Base-by-base conservation (phyloP, 441 rosid species). In the Adansonia rubrostipa region DNA sequence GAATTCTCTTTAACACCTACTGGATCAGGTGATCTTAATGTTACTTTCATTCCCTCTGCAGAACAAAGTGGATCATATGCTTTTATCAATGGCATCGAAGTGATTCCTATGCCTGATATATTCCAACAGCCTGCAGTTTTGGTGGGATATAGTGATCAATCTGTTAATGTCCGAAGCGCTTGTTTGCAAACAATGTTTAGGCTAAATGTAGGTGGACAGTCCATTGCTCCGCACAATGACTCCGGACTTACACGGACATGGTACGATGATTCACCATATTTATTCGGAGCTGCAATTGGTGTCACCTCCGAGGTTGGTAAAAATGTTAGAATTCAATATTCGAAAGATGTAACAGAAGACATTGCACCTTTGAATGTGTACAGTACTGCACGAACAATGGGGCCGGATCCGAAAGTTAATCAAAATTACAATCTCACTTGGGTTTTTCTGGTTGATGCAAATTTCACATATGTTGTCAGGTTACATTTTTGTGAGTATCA, bases 21-120 rank as follows among this genome's bases (percentile, higher is more conserved):
- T 3, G 73, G 54, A 17, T 78, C 85, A 1, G 92, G 92, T 47
- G 76, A 57, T 66, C 81, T 93, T n/a, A 85, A 76, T 70, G 68
- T 92, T 28, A 88, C 83, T 1, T 86, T 92, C 76, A 82, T 84
- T 1, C 97, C 94, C 0, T 87, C 92, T 0, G 56, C 78, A 13
- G 74, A 85, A 42, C 82, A 84, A 17, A 57, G 60, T 6, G 88
- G 85, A 0, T 83, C 97, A 0, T 91, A 77, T 77, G 91, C 86
- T 24, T 91, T 89, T 63, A 80, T 89, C n/a, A 91, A 89, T 44
- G 94, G 94, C 48, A 86, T 91, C n/a, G 94, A 91, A 80, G 84
- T 91, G 57, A 28, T 85, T 62, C 62, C 82, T 28, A 85, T 89
- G 85, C 92, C 91, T 0, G 87, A 89, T 19, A 10, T 91, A 66